Conservation (phyloP, 495 filamentous ascomycete species). For the Bathelium albidoporum region DNA sequence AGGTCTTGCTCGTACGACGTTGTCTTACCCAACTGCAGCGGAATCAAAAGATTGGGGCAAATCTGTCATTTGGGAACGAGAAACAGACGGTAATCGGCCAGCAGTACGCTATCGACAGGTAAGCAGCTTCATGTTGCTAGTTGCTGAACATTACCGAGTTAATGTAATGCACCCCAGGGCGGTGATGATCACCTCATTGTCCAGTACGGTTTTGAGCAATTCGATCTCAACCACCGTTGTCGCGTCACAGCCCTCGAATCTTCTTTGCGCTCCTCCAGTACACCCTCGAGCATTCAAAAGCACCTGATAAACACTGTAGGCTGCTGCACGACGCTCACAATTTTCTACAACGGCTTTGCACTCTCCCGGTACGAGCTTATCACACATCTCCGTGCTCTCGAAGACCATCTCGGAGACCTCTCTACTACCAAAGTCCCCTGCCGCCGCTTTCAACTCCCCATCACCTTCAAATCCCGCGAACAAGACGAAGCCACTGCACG, state of each 20-base stretch:
- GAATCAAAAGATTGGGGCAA: slow-evolving; percentile 21
- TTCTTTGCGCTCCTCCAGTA: slow-evolving; percentile 25
- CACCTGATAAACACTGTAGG: slow-evolving; percentile 39
- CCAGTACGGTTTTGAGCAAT: slow-evolving; percentile 42
- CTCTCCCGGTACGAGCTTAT: slow-evolving; percentile 30
- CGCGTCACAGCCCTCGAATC: slow-evolving; percentile 40
- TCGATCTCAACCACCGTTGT: slow-evolving; percentile 43
- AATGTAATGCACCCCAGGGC: too few relatives aligned
- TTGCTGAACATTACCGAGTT: too few relatives aligned
- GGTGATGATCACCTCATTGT: slow-evolving; percentile 46
- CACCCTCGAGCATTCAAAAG: slow-evolving; percentile 29
- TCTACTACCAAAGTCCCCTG: slow-evolving; percentile 38
- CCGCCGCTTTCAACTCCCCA: slow-evolving; percentile 43
- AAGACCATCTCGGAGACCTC: slow-evolving; percentile 28
- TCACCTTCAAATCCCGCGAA: slow-evolving; percentile 42
- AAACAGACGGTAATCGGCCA: slow-evolving; percentile 32
- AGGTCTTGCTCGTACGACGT: slow-evolving; percentile 16
- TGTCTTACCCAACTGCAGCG: slow-evolving; percentile 4
- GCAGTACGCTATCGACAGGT: slow-evolving; percentile 42
- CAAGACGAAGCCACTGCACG: slow-evolving; percentile 41
- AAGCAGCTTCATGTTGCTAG: not conserved
- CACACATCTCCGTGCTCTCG: slow-evolving; percentile 23
- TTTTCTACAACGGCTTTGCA: slow-evolving; percentile 39
- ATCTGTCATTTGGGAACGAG: slow-evolving; percentile 33
- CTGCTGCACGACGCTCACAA: slow-evolving; percentile 38